Evolutionary conservation across 2,329 filamentous ascomycete species (phyloP).

Genomic region (Fusarium sarcochroum): DNA sequence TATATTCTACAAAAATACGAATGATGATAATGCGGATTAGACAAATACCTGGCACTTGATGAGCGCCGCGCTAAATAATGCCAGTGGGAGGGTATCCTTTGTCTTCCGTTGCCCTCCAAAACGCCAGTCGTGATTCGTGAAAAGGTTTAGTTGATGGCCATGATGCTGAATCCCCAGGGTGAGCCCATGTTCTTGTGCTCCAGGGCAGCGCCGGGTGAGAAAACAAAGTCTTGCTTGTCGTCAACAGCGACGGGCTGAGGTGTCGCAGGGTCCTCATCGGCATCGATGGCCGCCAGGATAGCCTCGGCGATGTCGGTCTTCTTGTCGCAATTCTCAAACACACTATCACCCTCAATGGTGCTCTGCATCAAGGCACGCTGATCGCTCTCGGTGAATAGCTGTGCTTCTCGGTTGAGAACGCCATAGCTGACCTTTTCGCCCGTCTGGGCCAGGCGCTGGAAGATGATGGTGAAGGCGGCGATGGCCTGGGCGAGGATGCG

Average conservation of each 20-base stretch:
- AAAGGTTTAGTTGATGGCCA: constrained; percentile 47
- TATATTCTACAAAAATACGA: constrained; percentile 46
- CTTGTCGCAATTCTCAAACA: constrained; percentile 42
- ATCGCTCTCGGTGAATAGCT: constrained; percentile 48
- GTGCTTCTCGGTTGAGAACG: constrained; percentile 47
- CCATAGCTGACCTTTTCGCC: constrained; percentile 43
- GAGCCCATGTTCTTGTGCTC: constrained; percentile 48
- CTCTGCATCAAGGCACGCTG: constrained; percentile 47
- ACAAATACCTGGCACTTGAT: constrained; percentile 33
- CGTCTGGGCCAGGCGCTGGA: constrained; percentile 45
- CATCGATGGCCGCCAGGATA: constrained; percentile 46
- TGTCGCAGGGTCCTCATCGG: constrained; percentile 43
- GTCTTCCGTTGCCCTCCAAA: constrained; percentile 20
- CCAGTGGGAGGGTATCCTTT: constrained; percentile 16
- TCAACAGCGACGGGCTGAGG: constrained; percentile 45
- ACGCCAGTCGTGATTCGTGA: constrained; percentile 45
- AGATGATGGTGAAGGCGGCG: constrained; percentile 43
- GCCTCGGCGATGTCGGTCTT: constrained; percentile 42
- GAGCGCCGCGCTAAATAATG: constrained; percentile 38
- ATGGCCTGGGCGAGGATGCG: constrained; percentile 48
- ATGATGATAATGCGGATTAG: constrained; percentile 45
- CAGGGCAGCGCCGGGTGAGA: constrained; percentile 40
- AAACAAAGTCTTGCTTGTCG: constrained; percentile 44
- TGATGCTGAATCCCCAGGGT: constrained; percentile 47
- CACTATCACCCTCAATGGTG: constrained; percentile 43